Conservation (phyloP, 768 basidiomycete species). For the Auriscalpium microsporum region DNA sequence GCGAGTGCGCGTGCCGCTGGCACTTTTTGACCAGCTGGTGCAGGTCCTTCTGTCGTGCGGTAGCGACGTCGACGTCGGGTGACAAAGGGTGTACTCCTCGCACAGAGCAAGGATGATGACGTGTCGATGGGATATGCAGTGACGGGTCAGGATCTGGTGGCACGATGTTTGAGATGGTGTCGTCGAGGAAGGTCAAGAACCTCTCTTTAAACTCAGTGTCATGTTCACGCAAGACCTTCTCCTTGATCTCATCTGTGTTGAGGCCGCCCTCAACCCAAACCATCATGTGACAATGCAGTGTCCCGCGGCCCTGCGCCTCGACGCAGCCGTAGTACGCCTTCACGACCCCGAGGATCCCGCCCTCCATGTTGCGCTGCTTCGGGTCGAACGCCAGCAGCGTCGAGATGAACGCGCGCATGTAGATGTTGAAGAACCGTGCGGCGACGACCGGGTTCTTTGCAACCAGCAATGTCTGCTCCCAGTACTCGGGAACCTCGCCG, state of each 20-base stretch:
- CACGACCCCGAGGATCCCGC: slow-evolving; percentile 26
- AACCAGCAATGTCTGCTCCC: slow-evolving; percentile 26
- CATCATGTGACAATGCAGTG: slow-evolving; percentile 34
- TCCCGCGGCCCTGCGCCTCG: slow-evolving; percentile 31
- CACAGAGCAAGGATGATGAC: not conserved
- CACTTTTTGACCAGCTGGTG: slow-evolving; percentile 18
- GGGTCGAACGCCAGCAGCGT: slow-evolving; percentile 21
- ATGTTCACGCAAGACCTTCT: not conserved
- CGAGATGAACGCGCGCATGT: slow-evolving; percentile 29
- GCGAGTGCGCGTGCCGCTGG: slow-evolving; percentile 26
- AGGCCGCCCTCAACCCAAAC: slow-evolving; percentile 27
- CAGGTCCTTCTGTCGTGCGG: not conserved
- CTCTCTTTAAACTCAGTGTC: slow-evolving; percentile 11
- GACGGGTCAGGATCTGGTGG: slow-evolving; percentile 12
- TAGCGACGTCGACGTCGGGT: not conserved
- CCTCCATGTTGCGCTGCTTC: slow-evolving; percentile 4
- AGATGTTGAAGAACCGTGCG: slow-evolving; percentile 34
- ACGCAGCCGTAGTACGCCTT: slow-evolving; percentile 33
- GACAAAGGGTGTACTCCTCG: not conserved
- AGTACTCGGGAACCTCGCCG: slow-evolving; percentile 21
- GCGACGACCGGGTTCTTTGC: slow-evolving; percentile 33
- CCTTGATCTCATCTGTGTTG: not conserved
- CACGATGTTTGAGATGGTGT: slow-evolving; percentile 21
- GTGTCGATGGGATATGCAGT: not conserved
- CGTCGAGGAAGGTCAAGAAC: slow-evolving; percentile 20